phyloP scores from a whole-genome alignment of 139 green algal genomes.

The Asterochloris sp. region DNA sequence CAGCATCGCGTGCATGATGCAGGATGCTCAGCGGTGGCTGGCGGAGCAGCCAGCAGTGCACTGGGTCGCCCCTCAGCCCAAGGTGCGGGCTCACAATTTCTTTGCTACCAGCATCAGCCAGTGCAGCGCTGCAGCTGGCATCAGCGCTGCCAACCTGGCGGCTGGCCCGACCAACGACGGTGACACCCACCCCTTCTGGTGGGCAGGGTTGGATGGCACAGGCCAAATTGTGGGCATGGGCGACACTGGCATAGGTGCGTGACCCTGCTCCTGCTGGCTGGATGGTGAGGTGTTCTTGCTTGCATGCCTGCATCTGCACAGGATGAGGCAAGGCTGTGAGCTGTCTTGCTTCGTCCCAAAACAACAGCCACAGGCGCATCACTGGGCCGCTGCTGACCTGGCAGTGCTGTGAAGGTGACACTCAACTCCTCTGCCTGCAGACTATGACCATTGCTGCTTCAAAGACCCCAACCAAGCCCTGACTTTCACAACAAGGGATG shows the following conservation, averaged over 20 bases:
- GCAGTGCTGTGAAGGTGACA: no score
- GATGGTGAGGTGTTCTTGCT: no score
- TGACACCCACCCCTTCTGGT: conserved; percentile 10
- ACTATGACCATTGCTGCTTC: no score
- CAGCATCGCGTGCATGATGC: no score
- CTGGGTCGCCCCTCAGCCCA: background rate
- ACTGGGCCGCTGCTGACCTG: no score
- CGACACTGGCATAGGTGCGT: conserved; percentile 82
- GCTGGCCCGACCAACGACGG: background rate
- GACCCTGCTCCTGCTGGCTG: conserved; percentile 72
- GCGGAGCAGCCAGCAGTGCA: conserved; percentile 7
- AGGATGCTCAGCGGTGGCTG: conserved; percentile 7
- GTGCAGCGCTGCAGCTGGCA: background rate
- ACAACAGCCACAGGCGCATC: no score
- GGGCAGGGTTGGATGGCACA: conserved; percentile 35
- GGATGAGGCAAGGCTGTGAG: background rate
- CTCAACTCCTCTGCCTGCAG: no score
- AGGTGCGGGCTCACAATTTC: conserved; percentile 5
- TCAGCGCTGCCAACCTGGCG: background rate
- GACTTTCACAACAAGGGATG: background rate
- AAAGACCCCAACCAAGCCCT: background rate
- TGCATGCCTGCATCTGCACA: conserved; percentile 40
- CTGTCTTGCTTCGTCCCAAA: no score
- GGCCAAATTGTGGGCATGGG: conserved; percentile 82
- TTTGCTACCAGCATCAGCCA: conserved; percentile 16